phyloP scores from a whole-genome alignment of 306 rosid genomes.

The Vigna nakashimae region DNA sequence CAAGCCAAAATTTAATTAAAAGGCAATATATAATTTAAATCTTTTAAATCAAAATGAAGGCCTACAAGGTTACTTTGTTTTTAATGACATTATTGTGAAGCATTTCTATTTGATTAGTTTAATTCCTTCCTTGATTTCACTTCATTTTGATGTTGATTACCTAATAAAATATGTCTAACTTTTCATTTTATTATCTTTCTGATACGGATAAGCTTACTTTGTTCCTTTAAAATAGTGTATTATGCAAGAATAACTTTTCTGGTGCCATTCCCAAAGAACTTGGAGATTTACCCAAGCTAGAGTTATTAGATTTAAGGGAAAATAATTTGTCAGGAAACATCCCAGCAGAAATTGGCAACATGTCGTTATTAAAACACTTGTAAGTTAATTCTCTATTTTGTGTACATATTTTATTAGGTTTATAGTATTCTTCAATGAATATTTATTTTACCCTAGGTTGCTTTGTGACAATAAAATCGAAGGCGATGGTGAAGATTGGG shows the following conservation, averaged over 20 bases:
- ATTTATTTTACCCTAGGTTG: slow-evolving; percentile 56
- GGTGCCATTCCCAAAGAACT: slow-evolving; percentile 86
- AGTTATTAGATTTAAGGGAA: slow-evolving; percentile 84
- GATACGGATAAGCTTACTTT: slow-evolving; percentile 34
- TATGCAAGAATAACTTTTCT: slow-evolving; percentile 69
- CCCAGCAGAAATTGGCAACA: slow-evolving; percentile 67
- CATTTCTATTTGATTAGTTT: background rate
- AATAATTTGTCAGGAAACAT: slow-evolving; percentile 72
- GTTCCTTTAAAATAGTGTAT: slow-evolving; percentile 60
- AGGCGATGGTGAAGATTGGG: slow-evolving; percentile 51
- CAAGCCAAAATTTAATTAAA: background rate
- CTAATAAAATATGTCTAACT: background rate
- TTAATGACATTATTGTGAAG: background rate
- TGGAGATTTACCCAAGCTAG: slow-evolving; percentile 65
- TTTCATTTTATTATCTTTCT: slow-evolving; percentile 1
- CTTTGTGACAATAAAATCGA: slow-evolving; percentile 69
- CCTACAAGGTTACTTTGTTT: background rate
- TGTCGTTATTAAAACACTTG: slow-evolving; percentile 68
- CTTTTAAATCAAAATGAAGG: background rate
- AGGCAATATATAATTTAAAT: background rate
- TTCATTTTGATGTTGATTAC: background rate
- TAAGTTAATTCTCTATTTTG: slow-evolving; percentile 57
- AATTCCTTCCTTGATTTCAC: background rate
- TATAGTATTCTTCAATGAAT: slow-evolving; percentile 39
- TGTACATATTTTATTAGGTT: slow-evolving; percentile 20